phyloP scores from a whole-genome alignment of 2,329 filamentous ascomycete genomes.

The Pseudogymnoascus sp. region DNA sequence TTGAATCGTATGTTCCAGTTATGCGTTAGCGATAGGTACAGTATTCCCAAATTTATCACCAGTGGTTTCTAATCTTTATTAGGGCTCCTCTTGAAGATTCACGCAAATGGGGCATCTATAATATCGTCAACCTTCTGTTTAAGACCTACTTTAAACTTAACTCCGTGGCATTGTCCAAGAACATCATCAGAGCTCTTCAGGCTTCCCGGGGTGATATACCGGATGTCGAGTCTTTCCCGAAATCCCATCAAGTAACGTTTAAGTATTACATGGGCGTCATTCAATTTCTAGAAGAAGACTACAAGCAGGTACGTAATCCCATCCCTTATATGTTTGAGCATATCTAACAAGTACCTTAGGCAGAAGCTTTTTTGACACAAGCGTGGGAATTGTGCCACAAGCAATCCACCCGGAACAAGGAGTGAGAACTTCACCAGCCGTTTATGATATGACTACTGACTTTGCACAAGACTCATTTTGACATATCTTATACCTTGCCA shows the following conservation, averaged over 20 bases:
- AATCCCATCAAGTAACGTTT: constrained; percentile 87
- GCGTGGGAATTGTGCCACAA: constrained; percentile 78
- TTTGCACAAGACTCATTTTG: constrained; percentile 61
- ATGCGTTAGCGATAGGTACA: constrained; percentile 79
- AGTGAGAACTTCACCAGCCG: constrained; percentile 44
- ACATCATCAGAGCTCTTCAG: constrained; percentile 73
- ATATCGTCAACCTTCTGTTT: constrained; percentile 88
- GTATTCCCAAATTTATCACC: not conserved
- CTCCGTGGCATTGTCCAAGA: constrained; percentile 79
- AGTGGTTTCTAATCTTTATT: constrained; percentile 12
- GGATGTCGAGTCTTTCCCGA: constrained; percentile 67
- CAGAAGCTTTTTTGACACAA: constrained; percentile 69
- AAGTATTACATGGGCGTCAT: constrained; percentile 93
- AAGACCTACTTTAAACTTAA: constrained; percentile 98
- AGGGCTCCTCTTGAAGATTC: constrained; percentile 80
- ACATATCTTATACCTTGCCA: constrained; percentile 93
- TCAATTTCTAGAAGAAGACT: constrained; percentile 91
- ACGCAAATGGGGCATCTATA: constrained; percentile 96
- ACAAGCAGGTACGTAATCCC: constrained; percentile 52
- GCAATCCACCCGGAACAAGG: constrained; percentile 63
- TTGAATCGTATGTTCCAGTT: constrained; percentile 88
- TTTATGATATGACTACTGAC: constrained; percentile 8
- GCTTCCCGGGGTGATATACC: constrained; percentile 77
- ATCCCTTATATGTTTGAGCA: not conserved
- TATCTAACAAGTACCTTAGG: constrained; percentile 35